Evolutionary conservation across 2,329 filamentous ascomycete genomes (phyloP).

Genomic region (Colletotrichum aenigma): DNA sequence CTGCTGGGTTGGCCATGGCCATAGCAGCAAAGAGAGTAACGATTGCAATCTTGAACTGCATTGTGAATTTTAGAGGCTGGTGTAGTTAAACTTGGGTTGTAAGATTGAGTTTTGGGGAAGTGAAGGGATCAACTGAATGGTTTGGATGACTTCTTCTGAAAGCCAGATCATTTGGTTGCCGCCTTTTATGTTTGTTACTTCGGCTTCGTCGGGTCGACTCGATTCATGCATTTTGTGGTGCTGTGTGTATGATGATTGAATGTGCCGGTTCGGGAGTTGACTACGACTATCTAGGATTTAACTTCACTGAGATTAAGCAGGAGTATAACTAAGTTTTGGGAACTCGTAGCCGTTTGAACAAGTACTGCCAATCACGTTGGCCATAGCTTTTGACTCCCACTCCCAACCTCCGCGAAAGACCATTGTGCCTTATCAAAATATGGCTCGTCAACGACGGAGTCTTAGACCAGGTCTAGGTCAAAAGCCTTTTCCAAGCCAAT

Average conservation of each 20-base stretch:
- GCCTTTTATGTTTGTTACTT: background rate
- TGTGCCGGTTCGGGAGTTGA: background rate
- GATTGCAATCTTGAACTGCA: background rate
- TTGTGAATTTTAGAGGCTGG: background rate
- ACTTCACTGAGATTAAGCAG: background rate
- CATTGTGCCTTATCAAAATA: background rate
- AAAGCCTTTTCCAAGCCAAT: too few relatives aligned
- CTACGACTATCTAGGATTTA: background rate
- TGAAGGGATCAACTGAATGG: background rate
- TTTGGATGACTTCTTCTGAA: background rate
- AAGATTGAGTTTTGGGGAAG: background rate
- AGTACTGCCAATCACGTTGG: background rate
- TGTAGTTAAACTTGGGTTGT: background rate
- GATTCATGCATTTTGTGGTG: background rate
- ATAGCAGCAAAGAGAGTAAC: background rate
- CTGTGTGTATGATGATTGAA: background rate
- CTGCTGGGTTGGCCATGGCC: background rate
- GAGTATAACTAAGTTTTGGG: background rate
- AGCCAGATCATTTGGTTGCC: background rate
- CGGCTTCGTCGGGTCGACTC: background rate
- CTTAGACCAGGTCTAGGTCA: too few relatives aligned
- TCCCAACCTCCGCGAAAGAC: background rate
- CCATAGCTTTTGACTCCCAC: rapidly evolving
- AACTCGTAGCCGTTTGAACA: too few relatives aligned
- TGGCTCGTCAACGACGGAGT: background rate